Evolutionary conservation across 352 stramenopile genomes (phyloP), one percentile per base, ranked within the genome.

Genomic region (Aphanomyces astaci): DNA sequence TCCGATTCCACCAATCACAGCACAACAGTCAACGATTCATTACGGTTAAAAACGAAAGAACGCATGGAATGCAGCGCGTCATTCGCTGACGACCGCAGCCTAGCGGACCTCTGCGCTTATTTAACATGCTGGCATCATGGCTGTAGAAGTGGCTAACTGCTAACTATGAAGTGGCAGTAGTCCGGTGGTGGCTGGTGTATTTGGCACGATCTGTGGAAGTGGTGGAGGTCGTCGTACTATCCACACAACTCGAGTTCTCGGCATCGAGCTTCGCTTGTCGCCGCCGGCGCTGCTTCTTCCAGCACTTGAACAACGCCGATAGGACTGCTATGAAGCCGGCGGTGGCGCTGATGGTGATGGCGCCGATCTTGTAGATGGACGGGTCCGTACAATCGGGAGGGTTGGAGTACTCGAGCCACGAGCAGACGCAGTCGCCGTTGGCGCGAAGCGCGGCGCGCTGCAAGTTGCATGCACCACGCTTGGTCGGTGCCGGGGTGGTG

Each of bases 351-450:
- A 19, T 59, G 22, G 27, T n/a, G 22, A 55, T 55, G 10, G 48
- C 48, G 2, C n/a, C 25, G 33, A 59, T 59, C 51, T 59, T 59
- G 51, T 59, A 59, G 1, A 59, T 32, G 51, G 51, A 59, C 13
- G 51, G 51, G 15, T 59, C 51, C 7, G 51, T 59, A 25, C 51
- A 59, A 15, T 30, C 48, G 11, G 48, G 51, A 36, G 51, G 15
- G 30, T 30, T 30, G 10, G 51, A 30, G 30, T 39, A 59, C 33
- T 59, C 51, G 11, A 59, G 30, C 51, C 17, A 59, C 13, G 19
- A 22, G 27, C 51, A 59, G 17, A 59, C 24, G 27, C 51, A 30
- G 13, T 59, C 51, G 10, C 48, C 48, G 27, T 55, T 55, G 9
- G 25, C 17, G n/a, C 30, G 24, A 1, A 59, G 17, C n/a, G 51